A percentile compares a stretch with the other conserved stretches of the same genome.
Evolutionary conservation across 257 asterid genomes (phyloP).

Genomic region (Nicotiana obtusifolia): DNA sequence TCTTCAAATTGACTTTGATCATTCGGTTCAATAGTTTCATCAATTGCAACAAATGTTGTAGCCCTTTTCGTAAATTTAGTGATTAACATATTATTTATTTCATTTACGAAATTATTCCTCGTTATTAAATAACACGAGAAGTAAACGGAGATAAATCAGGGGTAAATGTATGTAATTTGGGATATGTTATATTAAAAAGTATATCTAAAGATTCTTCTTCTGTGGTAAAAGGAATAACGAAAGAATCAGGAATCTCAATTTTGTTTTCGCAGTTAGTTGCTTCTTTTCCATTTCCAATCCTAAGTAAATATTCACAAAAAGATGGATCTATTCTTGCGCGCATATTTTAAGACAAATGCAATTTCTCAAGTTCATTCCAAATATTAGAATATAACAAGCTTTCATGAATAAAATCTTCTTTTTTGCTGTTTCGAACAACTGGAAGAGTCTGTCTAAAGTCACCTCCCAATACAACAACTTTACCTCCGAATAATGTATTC

Average conservation of each 20-base stretch:
- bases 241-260: not conserved
- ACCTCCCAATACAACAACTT: no score
- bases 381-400: no score
- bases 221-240: not conserved
- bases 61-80: no score
- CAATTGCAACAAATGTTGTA: no score
- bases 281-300: not conserved
- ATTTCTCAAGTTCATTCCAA: no score
- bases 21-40: no score
- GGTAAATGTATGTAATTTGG: not conserved
- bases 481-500: not conserved
- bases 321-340: no score
- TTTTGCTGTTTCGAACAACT: not conserved
- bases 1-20: no score
- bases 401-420: not conserved
- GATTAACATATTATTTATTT: no score
- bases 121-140: not conserved
- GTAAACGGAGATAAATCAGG: not conserved
- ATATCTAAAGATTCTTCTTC: not conserved
- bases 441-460: no score
- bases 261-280: not conserved
- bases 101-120: no score
- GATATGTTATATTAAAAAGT: not conserved
- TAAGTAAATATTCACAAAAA: not conserved
- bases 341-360: no score